These are phyloP conservation scores for Russula brevipes DNA, from an alignment of 768 basidiomycete genomes.

Conservation along the genomic window DNA sequence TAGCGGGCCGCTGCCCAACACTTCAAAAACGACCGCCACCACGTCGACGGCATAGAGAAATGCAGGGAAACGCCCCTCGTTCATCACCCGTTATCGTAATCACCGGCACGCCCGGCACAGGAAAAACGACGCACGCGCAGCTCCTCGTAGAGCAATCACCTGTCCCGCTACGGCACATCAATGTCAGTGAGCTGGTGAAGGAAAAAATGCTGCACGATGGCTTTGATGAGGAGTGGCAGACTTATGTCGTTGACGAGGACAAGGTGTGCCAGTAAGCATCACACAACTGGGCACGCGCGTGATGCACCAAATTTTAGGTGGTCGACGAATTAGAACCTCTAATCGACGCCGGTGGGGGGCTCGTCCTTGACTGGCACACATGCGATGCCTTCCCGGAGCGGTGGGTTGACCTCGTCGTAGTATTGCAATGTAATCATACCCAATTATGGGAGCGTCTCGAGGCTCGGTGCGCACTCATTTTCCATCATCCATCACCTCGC, in stretches of 20 bases:
- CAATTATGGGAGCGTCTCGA: constrained; percentile 87
- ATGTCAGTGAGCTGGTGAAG: constrained; percentile 88
- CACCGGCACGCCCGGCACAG: constrained; percentile 92
- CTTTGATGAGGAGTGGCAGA: constrained; percentile 93
- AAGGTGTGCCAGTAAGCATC: constrained; percentile 48
- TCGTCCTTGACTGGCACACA: constrained; percentile 93
- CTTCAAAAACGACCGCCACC: not conserved
- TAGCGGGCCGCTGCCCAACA: too few relatives aligned
- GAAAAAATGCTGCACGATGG: constrained; percentile 73
- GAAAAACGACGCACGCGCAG: constrained; percentile 90
- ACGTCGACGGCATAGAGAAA: not conserved
- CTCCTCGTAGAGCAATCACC: constrained; percentile 72
- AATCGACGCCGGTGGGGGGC: constrained; percentile 54
- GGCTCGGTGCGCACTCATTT: constrained; percentile 54
- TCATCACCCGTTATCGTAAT: constrained; percentile 69
- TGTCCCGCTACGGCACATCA: constrained; percentile 71
- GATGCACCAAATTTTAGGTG: constrained; percentile 44
- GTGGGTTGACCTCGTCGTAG: constrained; percentile 94
- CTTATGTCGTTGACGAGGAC: constrained; percentile 92
- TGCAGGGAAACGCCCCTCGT: constrained; percentile 16
- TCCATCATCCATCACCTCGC: too few relatives aligned
- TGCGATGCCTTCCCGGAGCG: constrained; percentile 93
- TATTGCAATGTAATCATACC: constrained; percentile 84
- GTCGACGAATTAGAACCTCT: constrained; percentile 83
- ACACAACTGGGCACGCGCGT: not conserved